Conservation (phyloP, 2,329 filamentous ascomycete genomes). For the Moelleriella libera region DNA sequence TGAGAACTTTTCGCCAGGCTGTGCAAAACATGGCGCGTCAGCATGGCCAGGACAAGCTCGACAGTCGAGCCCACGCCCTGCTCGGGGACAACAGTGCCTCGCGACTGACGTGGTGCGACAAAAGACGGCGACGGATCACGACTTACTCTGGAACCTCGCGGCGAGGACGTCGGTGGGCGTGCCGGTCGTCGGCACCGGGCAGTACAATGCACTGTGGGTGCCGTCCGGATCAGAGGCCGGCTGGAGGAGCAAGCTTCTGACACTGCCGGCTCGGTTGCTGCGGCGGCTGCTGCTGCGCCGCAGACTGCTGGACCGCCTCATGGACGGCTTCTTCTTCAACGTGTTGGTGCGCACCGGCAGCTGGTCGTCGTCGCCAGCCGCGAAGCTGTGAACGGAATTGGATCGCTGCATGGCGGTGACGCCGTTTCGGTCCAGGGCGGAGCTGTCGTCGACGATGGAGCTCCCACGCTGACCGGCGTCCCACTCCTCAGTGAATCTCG, state of each 20-base stretch:
- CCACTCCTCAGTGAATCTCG: slow-evolving; percentile 55
- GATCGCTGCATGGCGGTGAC: slow-evolving; percentile 40
- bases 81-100: too few species aligned
- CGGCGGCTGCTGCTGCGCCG: slow-evolving; percentile 68
- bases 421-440: not conserved
- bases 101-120: too few species aligned
- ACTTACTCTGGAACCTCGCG: slow-evolving; percentile 73
- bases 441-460: slow-evolving; percentile 41
- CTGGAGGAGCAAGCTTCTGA: slow-evolving; percentile 64
- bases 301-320: slow-evolving; percentile 60
- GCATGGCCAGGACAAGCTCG: not conserved
- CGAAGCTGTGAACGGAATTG: slow-evolving; percentile 41
- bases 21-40: slow-evolving; percentile 2
- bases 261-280: slow-evolving; percentile 75
- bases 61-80: too few species aligned
- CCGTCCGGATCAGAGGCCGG: slow-evolving; percentile 54
- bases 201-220: slow-evolving; percentile 72
- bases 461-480: slow-evolving; percentile 53
- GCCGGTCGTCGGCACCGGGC: slow-evolving; percentile 75
- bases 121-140: not conserved
- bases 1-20: slow-evolving; percentile 93
- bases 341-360: slow-evolving; percentile 47
- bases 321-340: slow-evolving; percentile 74
- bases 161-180: slow-evolving; percentile 81
- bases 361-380: slow-evolving; percentile 28